Conservation (phyloP, 164 flowering plant species). For the Piper betle region DNA sequence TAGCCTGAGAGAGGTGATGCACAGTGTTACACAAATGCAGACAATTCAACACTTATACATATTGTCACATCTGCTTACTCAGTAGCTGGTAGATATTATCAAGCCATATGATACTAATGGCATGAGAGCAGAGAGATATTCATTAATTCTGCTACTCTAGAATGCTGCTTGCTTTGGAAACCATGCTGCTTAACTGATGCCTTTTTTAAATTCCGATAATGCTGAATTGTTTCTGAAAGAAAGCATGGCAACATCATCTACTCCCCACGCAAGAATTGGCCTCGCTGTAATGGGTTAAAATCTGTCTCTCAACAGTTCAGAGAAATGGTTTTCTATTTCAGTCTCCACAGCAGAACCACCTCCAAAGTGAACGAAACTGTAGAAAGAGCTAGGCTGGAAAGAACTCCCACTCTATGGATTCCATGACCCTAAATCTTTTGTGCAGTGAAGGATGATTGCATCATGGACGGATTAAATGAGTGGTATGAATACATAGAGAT, state of each 20-base stretch:
- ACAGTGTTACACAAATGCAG: no score
- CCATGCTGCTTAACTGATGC: background rate
- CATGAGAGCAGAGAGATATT: no score
- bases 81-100: background rate
- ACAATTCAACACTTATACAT: no score
- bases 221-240: background rate
- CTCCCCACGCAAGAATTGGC: constrained; percentile 34
- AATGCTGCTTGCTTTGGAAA: background rate
- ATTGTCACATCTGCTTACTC: no score
- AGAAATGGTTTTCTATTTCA: constrained; percentile 71
- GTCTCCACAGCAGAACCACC: constrained; percentile 60
- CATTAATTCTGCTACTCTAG: background rate
- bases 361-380: constrained; percentile 70
- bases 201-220: background rate
- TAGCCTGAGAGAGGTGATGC: no score
- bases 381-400: constrained; percentile 51
- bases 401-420: constrained; percentile 55
- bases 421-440: constrained; percentile 55
- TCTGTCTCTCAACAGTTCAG: constrained; percentile 75
- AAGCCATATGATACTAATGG: background rate
- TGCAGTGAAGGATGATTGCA: constrained; percentile 48
- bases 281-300: constrained; percentile 81
- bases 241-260: background rate
- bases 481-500: constrained; percentile 70
- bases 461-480: constrained; percentile 68